Conservation (phyloP, 1,284 basidiomycete species). For the Apiotrichum domesticum region DNA sequence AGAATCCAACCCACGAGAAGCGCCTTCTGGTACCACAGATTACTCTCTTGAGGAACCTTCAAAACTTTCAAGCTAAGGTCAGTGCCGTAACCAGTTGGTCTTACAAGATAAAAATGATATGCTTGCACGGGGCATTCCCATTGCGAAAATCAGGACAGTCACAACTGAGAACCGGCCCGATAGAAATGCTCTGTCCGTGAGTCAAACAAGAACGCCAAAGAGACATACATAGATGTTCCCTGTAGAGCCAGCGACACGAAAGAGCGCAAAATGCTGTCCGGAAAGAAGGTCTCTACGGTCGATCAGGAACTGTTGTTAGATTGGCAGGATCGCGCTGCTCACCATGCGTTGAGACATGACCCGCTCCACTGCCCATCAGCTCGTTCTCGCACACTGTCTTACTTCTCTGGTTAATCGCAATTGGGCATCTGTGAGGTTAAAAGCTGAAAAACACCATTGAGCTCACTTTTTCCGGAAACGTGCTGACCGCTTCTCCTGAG, state of each 20-base stretch:
- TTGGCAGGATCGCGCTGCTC: neutral
- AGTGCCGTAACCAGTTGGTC: neutral
- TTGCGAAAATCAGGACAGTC: constrained; percentile 36
- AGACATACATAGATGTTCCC: neutral
- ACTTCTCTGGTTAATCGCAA: neutral
- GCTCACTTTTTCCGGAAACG: constrained; percentile 4
- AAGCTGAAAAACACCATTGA: neutral
- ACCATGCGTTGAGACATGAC: constrained; percentile 37
- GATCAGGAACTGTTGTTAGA: constrained; percentile 23
- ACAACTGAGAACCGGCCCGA: constrained; percentile 21
- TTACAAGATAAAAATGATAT: constrained; percentile 41
- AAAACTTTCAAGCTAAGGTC: constrained; percentile 31
- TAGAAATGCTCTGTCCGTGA: constrained; percentile 22
- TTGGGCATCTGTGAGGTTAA: constrained; percentile 1
- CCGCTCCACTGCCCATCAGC: constrained; percentile 17
- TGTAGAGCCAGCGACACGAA: constrained; percentile 25
- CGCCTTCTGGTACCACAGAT: constrained; percentile 33
- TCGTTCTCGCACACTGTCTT: neutral
- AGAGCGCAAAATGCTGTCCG: neutral
- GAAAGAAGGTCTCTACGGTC: constrained; percentile 5
- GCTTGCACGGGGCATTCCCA: constrained; percentile 36
- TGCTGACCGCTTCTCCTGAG: neutral
- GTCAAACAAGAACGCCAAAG: neutral
- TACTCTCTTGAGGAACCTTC: constrained; percentile 22
- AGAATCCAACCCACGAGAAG: constrained; percentile 23